phyloP scores from a whole-genome alignment of 768 basidiomycete genomes.

The Neoboletus brunneissimus region DNA sequence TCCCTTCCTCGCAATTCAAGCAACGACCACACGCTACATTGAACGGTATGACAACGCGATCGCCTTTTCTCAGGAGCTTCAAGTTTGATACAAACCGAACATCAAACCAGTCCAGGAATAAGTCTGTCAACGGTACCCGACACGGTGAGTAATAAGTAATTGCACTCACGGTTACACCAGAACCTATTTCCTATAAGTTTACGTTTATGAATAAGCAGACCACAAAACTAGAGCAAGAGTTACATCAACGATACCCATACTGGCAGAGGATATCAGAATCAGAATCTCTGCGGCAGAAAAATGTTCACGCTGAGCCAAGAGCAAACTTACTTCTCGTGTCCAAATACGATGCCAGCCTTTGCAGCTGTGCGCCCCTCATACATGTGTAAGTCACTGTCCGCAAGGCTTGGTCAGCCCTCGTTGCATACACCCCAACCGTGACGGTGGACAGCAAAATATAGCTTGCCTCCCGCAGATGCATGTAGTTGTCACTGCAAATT shows the following conservation, averaged over 20 bases:
- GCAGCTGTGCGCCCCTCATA: conserved; percentile 2
- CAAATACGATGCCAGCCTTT: conserved; percentile 2
- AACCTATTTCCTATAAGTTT: neutral
- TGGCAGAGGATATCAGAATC: neutral
- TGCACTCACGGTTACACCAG: conserved; percentile 2
- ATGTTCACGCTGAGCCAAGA: neutral
- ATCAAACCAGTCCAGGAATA: too few species aligned
- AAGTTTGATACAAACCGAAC: neutral
- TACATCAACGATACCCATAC: conserved; percentile 4
- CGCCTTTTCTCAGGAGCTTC: conserved; percentile 52
- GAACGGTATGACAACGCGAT: conserved; percentile 61
- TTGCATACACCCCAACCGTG: neutral
- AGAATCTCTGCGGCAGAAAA: neutral
- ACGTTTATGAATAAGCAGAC: neutral
- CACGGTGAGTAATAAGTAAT: neutral
- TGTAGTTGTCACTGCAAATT: conserved; percentile 4
- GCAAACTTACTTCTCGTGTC: conserved; percentile 6
- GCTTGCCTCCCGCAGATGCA: conserved; percentile 1
- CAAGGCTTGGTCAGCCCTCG: neutral
- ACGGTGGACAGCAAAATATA: neutral
- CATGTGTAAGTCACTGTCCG: neutral
- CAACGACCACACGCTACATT: conserved; percentile 59
- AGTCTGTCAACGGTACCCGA: neutral
- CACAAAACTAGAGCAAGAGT: neutral
- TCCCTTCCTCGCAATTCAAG: conserved; percentile 52